phyloP scores from a whole-genome alignment of 495 filamentous ascomycete genomes.

The Bryoglossum gracile region DNA sequence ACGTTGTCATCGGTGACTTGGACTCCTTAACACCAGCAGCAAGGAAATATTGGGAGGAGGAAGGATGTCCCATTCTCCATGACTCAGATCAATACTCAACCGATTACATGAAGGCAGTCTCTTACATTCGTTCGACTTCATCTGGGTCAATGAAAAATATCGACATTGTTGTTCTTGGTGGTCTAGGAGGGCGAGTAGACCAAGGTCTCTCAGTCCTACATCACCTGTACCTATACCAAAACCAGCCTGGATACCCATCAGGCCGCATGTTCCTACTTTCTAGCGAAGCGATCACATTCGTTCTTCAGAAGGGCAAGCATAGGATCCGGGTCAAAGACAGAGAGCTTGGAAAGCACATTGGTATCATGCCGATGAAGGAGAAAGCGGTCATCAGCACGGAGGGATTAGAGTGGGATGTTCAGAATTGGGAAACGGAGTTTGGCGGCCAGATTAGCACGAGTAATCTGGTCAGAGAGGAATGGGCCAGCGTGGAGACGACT shows the following conservation, averaged over 20 bases:
- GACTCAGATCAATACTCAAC: conserved; percentile 78
- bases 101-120: conserved; percentile 69
- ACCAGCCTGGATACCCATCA: conserved; percentile 33
- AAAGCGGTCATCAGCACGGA: conserved; percentile 64
- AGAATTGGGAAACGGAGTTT: conserved; percentile 71
- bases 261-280: conserved; percentile 64
- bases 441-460: conserved; percentile 86
- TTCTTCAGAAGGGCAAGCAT: conserved; percentile 63
- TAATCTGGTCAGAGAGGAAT: conserved; percentile 62
- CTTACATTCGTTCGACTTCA: conserved; percentile 29
- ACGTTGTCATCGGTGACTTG: conserved; percentile 76
- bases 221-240: conserved; percentile 59
- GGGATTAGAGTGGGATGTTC: conserved; percentile 87
- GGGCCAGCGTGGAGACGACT: conserved; percentile 54
- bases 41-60: conserved; percentile 50
- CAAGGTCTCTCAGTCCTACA: conserved; percentile 85
- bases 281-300: conserved; percentile 69
- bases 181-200: conserved; percentile 83
- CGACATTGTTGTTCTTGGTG: conserved; percentile 68
- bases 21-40: conserved; percentile 65
- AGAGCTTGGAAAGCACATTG: conserved; percentile 57
- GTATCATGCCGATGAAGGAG: conserved; percentile 75
- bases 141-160: not conserved
- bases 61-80: conserved; percentile 48
- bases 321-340: conserved; percentile 38